These are phyloP conservation scores for Prunus persica DNA, from an alignment of 306 rosid species.

Conservation along the genomic window DNA sequence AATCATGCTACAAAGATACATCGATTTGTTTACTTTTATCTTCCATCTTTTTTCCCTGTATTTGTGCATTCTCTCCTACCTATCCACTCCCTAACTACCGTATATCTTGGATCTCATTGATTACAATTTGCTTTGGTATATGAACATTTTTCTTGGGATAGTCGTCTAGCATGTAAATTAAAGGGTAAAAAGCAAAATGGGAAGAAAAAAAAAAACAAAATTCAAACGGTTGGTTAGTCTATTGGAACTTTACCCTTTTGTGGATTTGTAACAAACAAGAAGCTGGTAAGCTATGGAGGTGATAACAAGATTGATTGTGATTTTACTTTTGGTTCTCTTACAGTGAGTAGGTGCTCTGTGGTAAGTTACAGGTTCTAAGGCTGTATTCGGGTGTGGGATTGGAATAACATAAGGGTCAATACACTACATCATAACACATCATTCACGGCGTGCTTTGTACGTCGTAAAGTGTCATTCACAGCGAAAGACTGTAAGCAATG, in stretches of 20 bases:
- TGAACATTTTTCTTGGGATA: neutral
- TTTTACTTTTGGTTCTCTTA: neutral
- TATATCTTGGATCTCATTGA: neutral
- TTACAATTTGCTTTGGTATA: neutral
- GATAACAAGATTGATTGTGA: neutral
- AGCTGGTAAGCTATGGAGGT: neutral
- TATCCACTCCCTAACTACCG: neutral
- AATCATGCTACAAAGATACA: neutral
- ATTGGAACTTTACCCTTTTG: neutral
- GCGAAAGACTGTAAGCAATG: no score
- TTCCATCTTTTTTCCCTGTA: neutral
- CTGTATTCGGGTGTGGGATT: no score
- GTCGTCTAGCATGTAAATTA: neutral
- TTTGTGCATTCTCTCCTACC: neutral
- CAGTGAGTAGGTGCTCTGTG: neutral
- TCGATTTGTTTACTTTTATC: neutral
- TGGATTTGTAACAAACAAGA: neutral
- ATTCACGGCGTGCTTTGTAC: rapidly evolving
- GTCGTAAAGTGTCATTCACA: no score
- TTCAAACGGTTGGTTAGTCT: neutral
- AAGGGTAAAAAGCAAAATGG: neutral
- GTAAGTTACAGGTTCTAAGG: no score
- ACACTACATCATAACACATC: no score
- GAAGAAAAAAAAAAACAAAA: neutral
- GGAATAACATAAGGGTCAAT: no score